Evolutionary conservation across 768 basidiomycete genomes (phyloP), one percentile per base, ranked within the genome.

Genomic region (Tulasnella sp.): DNA sequence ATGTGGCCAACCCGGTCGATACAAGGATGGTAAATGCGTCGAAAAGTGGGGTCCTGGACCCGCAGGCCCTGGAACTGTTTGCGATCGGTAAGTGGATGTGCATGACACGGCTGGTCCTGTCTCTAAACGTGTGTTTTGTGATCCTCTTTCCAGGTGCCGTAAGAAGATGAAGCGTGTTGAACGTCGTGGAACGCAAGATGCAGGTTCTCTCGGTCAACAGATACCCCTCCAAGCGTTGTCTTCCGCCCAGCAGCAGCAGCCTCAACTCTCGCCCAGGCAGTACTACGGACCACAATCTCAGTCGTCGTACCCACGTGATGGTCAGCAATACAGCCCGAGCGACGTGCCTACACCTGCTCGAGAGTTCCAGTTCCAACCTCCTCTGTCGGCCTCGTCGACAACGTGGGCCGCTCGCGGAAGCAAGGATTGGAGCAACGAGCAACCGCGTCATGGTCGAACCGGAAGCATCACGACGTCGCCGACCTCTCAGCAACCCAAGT

Each of bases 41-140:
- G 93, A 94, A 83, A 94, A 94, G 84, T 94, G 93, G 93, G 93
- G 93, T 0, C 93, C 93, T 34, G 93, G 93, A 5, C 93, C 93
- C 72, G 89, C 91, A 85, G 93, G 93, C 0, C 93, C 93, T 75
- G 93, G 93, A 31, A 94, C 93, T 0, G 93, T 94, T 0, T 94
- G 93, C 83, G 93, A 94, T 87, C 86, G 93, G 89, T 91, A 83
- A 81, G 88, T 85, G 27, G 31, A 24, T 80, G 38, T 8, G 38
- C 21, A 38, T 79, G 19, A 16, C 8, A 21, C 10, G 27, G 9
- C 6, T 7, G n/a, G n/a, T 56, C 72, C 19, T 40, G 1, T 58
- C 38, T 52, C 34, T 79, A 27, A n/a, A n/a, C n/a, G n/a, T n/a
- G n/a, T 75, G 7, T 44, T 21, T 77, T 58, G 39, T 38, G 75